Evolutionary conservation across 495 filamentous ascomycete genomes (phyloP).

Genomic region (Penicillium dipodomyicola): DNA sequence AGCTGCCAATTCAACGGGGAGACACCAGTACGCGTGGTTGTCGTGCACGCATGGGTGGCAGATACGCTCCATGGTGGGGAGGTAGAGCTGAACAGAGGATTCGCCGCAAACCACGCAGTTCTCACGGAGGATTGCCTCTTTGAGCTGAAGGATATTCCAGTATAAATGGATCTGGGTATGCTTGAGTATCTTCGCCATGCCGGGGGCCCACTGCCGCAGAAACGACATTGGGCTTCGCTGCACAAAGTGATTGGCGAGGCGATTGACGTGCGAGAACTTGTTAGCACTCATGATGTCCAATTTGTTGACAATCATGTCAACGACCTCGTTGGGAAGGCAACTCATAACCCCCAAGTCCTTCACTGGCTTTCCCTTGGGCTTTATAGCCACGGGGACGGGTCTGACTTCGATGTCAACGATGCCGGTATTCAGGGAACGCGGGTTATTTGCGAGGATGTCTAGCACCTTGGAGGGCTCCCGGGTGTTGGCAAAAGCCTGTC

Average conservation of each 20-base stretch:
- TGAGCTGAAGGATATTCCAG: neutral
- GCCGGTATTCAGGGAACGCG: neutral
- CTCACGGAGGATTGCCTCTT: neutral
- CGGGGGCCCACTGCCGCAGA: neutral
- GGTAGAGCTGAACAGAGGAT: neutral
- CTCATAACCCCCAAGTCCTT: neutral
- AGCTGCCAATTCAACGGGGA: neutral
- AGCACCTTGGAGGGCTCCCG: neutral
- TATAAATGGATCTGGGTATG: neutral
- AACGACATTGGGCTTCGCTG: neutral
- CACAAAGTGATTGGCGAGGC: neutral
- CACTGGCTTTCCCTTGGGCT: neutral
- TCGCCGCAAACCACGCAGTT: neutral
- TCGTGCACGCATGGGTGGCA: neutral
- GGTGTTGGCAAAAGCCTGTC: neutral
- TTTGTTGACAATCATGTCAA: neutral
- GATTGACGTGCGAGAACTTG: neutral
- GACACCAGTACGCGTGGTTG: conserved; percentile 1
- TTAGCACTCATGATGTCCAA: neutral
- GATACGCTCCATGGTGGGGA: neutral
- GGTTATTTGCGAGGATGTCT: too few relatives aligned
- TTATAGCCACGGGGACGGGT: neutral
- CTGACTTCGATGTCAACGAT: neutral
- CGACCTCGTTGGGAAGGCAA: neutral
- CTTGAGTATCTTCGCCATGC: neutral